Evolutionary conservation across 2,329 filamentous ascomycete species (phyloP).

Genomic region (Pseudogymnoascus destructans): DNA sequence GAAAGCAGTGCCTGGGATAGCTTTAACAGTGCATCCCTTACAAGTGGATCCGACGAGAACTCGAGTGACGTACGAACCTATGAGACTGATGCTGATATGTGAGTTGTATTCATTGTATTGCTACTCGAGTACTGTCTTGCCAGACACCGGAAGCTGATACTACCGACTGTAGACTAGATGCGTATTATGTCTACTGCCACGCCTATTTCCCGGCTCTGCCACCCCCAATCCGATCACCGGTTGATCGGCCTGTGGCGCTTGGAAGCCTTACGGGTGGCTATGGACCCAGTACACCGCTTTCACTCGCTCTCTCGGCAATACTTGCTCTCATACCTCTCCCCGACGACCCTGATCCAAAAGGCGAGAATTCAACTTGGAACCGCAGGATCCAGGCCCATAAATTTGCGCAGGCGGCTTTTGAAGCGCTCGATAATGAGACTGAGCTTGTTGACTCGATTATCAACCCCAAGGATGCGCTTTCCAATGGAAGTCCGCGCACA

Average conservation of each 20-base stretch:
- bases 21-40: conserved; percentile 13
- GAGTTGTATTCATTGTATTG: conserved; percentile 7
- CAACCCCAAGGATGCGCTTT: conserved; percentile 33
- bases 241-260: conserved; percentile 25
- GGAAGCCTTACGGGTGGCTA: conserved; percentile 26
- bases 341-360: conserved; percentile 20
- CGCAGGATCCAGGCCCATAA: conserved; percentile 36
- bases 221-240: conserved; percentile 26
- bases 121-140: background rate
- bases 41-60: conserved; percentile 11
- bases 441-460: conserved; percentile 35
- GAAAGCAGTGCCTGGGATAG: conserved; percentile 7
- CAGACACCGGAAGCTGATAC: background rate
- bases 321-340: conserved; percentile 35
- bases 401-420: conserved; percentile 35
- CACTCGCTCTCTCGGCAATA: conserved; percentile 36
- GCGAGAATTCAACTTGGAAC: conserved; percentile 31
- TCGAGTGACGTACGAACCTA: conserved; percentile 17
- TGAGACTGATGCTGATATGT: conserved; percentile 21
- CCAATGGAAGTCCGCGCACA: conserved; percentile 24
- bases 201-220: conserved; percentile 38
- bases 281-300: conserved; percentile 32
- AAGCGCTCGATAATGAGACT: conserved; percentile 36
- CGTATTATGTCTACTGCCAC: conserved; percentile 40
- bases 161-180: conserved; percentile 29